A percentile compares a stretch with the other conserved stretches of the same genome.
phyloP scores from a whole-genome alignment of 2,329 filamentous ascomycete genomes.

The Penicillium vulpinum region DNA sequence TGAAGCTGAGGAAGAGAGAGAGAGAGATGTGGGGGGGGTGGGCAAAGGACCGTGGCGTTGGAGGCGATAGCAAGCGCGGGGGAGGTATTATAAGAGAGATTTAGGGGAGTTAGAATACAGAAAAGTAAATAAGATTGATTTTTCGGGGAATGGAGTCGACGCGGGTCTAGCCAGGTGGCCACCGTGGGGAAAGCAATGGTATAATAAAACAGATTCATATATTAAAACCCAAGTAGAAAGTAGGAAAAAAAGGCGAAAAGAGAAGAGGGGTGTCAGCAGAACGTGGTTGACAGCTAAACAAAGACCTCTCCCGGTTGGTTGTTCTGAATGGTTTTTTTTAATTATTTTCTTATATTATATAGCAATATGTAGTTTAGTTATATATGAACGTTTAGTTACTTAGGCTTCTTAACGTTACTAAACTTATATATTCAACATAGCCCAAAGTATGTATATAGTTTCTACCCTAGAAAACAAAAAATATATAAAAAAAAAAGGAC shows the following conservation, averaged over 20 bases:
- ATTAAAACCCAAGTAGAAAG: conserved; percentile 7
- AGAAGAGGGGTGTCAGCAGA: conserved; percentile 3
- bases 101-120: background rate
- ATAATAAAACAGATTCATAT: background rate
- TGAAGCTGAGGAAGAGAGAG: conserved; percentile 1
- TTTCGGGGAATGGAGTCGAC: conserved; percentile 12
- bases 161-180: conserved; percentile 10
- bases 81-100: conserved; percentile 13
- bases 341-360: background rate
- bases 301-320: background rate
- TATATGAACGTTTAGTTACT: too few species aligned
- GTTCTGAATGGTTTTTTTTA: too few species aligned
- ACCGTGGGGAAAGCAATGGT: conserved; percentile 7
- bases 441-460: background rate
- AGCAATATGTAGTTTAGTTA: background rate
- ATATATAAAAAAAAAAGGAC: background rate
- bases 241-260: background rate
- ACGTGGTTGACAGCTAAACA: conserved; percentile 11
- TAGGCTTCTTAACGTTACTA: too few species aligned
- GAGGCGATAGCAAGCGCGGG: conserved; percentile 19
- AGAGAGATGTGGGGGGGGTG: conserved; percentile 7
- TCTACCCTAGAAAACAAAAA: background rate
- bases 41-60: conserved; percentile 20
- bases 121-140: conserved; percentile 9
- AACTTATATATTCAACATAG: background rate